Evolutionary conservation across 2,329 filamentous ascomycete species (phyloP), one percentile per base, ranked within the genome.

Genomic region (Xylariaceae sp.): DNA sequence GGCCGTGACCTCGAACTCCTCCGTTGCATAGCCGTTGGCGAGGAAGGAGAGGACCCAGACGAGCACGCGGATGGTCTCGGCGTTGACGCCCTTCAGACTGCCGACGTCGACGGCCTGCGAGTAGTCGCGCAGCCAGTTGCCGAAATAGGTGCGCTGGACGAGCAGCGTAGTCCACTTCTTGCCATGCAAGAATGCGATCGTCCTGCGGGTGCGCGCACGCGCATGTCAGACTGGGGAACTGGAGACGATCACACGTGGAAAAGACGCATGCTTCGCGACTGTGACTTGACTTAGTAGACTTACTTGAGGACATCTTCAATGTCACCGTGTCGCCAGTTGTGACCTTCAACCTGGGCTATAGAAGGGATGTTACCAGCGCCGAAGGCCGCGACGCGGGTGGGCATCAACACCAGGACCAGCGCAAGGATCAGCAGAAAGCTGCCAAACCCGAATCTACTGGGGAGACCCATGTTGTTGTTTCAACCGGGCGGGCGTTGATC

Each of bases 71-170:
- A 94, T 89, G 2, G 89, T 92, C 44, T 88, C 86, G 39, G 88
- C 87, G 64, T 89, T 90, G 61, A 91, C 86, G 61, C 86, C 87
- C 75, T 92, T 92, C 62, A 94, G 74, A 61, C 87, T 90, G 53
- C 88, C 88, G 10, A 92, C 87, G 69, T 93, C 90, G 73, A 93
- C 82, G 41, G 89, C 90, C 70, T 93, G 89, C 10, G 88, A 92
- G 73, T 94, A 94, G 76, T 93, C 90, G 61, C 90, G 83, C 47
- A 93, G 78, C 89, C 90, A 94, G 74, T 94, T 94, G 59, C 90
- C 89, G 77, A 93, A 93, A 75, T 92, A 93, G 35, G 87, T 87
- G 57, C 89, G 82, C 75, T 88, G 88, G 56, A 93, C 81, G 75
- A 89, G 84, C 79, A 89, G 86, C 11, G 85, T 85, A 1, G 88